Conservation (phyloP, 768 basidiomycete genomes). For the Tephrocybe sp. region DNA sequence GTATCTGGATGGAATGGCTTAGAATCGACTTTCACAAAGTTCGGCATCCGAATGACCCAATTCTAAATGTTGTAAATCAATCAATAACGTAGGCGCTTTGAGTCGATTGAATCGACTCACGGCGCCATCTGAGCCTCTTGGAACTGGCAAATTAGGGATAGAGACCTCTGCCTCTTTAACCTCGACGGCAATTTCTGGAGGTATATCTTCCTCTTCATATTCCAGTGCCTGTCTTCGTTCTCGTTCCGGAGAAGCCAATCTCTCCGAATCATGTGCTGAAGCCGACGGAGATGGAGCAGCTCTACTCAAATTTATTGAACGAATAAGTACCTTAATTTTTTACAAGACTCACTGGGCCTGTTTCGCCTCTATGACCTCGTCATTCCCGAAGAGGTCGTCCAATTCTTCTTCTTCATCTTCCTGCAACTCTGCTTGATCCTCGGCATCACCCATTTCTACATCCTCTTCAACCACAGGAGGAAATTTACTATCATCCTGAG, state of each 20-base stretch:
- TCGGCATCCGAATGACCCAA: slow-evolving; percentile 94
- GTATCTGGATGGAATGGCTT: slow-evolving; percentile 88
- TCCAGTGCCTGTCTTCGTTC: slow-evolving; percentile 71
- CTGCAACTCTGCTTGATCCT: slow-evolving; percentile 26
- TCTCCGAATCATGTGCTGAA: slow-evolving; percentile 62
- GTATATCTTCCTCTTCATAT: slow-evolving; percentile 77
- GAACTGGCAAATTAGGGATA: slow-evolving; percentile 85
- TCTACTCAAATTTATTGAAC: slow-evolving; percentile 14
- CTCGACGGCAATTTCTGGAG: slow-evolving; percentile 50
- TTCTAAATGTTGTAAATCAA: slow-evolving; percentile 52
- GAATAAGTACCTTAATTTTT: background rate
- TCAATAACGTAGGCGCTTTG: background rate
- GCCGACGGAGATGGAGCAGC: slow-evolving; percentile 41
- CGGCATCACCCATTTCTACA: slow-evolving; percentile 39
- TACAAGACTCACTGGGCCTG: slow-evolving; percentile 48
- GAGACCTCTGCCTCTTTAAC: slow-evolving; percentile 69
- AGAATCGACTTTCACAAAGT: slow-evolving; percentile 85
- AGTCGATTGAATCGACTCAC: slow-evolving; percentile 43
- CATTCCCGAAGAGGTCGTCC: slow-evolving; percentile 80
- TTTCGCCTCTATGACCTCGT: slow-evolving; percentile 48
- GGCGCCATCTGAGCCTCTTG: slow-evolving; percentile 76
- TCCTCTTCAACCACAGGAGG: slow-evolving; percentile 26
- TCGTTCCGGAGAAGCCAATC: slow-evolving; percentile 57
- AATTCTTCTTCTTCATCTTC: slow-evolving; percentile 43
- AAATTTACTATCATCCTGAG: slow-evolving; percentile 11